Evolutionary conservation across 2,329 filamentous ascomycete species (phyloP).

Genomic region (Trichoderma polysporum): DNA sequence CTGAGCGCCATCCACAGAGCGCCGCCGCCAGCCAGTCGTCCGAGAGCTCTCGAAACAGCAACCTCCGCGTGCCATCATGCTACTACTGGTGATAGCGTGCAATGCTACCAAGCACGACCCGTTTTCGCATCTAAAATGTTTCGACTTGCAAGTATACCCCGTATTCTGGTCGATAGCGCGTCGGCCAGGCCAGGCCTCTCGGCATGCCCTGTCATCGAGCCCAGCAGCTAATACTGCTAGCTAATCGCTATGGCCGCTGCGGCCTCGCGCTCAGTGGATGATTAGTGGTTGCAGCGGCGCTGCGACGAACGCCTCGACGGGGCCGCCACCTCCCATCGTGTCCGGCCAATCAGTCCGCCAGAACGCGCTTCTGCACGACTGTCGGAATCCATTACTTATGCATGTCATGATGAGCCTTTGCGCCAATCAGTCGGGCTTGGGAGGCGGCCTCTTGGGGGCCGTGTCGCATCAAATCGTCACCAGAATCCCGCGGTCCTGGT

Average conservation of each 20-base stretch:
- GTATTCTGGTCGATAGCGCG: conserved; percentile 8
- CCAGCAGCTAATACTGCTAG: neutral
- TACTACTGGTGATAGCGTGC: neutral
- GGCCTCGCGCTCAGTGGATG: neutral
- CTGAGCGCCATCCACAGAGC: neutral
- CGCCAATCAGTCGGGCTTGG: conserved; percentile 20
- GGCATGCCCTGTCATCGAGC: neutral
- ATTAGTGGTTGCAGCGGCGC: conserved; percentile 16
- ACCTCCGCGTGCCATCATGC: neutral
- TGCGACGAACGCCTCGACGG: conserved; percentile 13
- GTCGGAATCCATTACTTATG: conserved; percentile 22
- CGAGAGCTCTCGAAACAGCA: neutral
- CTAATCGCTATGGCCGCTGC: neutral
- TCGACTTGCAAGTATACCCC: neutral
- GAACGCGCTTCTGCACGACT: conserved; percentile 25
- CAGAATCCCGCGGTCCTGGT: neutral
- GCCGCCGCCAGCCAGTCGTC: neutral
- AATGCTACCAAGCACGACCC: neutral
- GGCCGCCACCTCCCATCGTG: conserved; percentile 5
- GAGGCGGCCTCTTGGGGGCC: conserved; percentile 14
- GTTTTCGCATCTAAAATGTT: neutral
- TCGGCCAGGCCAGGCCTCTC: neutral
- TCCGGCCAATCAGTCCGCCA: conserved; percentile 21
- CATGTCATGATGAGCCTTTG: conserved; percentile 28
- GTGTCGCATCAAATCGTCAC: neutral